Evolutionary conservation across 1,284 basidiomycete species (phyloP), one percentile per base, ranked within the genome.

Genomic region (Meripilus lineatus): DNA sequence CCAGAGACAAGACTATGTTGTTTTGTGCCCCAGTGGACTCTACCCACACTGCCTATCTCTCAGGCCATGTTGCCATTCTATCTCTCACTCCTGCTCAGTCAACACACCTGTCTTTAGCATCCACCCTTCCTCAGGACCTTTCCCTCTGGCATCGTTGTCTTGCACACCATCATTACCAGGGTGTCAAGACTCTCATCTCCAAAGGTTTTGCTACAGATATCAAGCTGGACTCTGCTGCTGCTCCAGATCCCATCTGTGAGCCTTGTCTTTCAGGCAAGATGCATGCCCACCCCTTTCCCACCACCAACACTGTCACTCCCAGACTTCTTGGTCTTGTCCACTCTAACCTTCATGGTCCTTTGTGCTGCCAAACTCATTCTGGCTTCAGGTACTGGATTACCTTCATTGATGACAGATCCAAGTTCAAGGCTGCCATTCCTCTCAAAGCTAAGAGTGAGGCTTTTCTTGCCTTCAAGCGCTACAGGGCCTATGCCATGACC

Each of bases 341-440:
- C 50, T 50, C 58, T 32, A 68, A 70, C 45, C 46, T 69, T 5
- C 55, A 64, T 46, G 63, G 63, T 32, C 64, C 55, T 25, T 42
- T 65, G 11, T 51, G 54, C 13, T 48, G 54, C 15, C 35, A 32
- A n/a, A 57, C 58, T 20, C 45, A 32, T 14, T 44, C 50, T 22
- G 65, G 64, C 4, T 57, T 54, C 36, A 50, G 48, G 5, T 69
- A 67, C 49, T 62, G 58, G 57, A 50, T 66, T n/a, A 58, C 57
- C 1, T 64, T 67, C 47, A 63, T 66, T 40, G 61, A 68, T 49
- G 58, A 67, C 40, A 49, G 45, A 33, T 50, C 53, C 3, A 44
- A 48, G 5, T 53, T 54, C 18, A 38, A 50, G 34, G 54, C 44
- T 33, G 52, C 58, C 2, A 39, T 49, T 23, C 50, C 56, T 7